Evolutionary conservation across 1,284 basidiomycete genomes (phyloP).

Genomic region (Ustilago loliicola): DNA sequence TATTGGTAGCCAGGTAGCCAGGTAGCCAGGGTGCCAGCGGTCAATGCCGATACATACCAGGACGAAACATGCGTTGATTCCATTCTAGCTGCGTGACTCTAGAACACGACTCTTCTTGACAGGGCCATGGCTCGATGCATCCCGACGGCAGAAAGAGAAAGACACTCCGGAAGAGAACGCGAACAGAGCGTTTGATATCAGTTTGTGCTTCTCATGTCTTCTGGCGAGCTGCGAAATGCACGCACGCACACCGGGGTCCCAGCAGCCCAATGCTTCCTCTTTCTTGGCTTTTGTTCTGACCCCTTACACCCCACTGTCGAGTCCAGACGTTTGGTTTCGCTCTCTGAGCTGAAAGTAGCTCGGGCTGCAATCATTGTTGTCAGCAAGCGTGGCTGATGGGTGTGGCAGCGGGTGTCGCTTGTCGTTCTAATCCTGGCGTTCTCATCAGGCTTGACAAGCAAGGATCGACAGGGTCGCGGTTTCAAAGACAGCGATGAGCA

Average conservation of each 20-base stretch:
- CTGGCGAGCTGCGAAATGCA: neutral
- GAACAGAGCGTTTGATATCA: neutral
- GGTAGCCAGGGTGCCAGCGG: too few relatives aligned
- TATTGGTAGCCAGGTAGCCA: too few relatives aligned
- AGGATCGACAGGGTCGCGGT: slow-evolving; percentile 29
- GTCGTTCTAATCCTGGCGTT: neutral
- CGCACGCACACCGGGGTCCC: neutral
- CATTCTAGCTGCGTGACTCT: neutral
- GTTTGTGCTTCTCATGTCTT: neutral
- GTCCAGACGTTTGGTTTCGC: too few relatives aligned
- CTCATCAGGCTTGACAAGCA: neutral
- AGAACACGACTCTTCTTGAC: too few relatives aligned
- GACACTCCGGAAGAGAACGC: too few relatives aligned
- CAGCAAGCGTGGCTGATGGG: neutral
- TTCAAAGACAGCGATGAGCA: neutral
- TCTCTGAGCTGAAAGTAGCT: too few relatives aligned
- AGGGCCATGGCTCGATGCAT: too few relatives aligned
- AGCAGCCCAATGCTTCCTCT: neutral
- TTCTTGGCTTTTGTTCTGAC: neutral
- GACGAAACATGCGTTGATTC: neutral
- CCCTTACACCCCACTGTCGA: neutral
- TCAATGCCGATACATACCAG: too few relatives aligned
- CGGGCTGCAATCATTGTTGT: too few relatives aligned
- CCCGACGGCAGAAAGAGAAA: too few relatives aligned
- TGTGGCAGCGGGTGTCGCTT: neutral